Base-by-base conservation (phyloP, 768 basidiomycete species). In the Russula vinacea region DNA sequence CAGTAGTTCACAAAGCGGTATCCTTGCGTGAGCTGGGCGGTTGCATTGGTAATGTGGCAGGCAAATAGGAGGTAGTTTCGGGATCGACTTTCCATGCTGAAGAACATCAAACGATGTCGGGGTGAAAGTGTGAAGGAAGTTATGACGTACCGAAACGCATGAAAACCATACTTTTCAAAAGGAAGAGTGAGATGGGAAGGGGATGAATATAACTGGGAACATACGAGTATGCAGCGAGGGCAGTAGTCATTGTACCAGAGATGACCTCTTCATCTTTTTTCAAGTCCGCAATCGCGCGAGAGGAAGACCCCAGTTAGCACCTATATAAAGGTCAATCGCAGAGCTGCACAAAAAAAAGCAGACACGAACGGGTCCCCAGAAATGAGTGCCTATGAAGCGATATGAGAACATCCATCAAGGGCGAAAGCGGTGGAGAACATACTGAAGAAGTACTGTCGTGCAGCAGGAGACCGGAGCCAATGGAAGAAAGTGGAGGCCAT, bases 231-330 rank as follows among this genome's bases (percentile, higher is more conserved):
- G 80, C 82, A 10, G 86, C 83, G 47, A 99, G 83, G 26, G 96
- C 91, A 51, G 91, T 85, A 2, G 94, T 95, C 96, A 99, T 99
- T 39, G 94, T 84, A 17, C 95, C 96, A 56, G 95, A 98, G 70
- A 99, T 99, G 73, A 93, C 82, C 70, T 97, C 92, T 75, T 97
- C 94, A 84, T 98, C 94, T 73, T 94, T 97, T 67, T 78, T 80
- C 72, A 98, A 78, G 78, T 99, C 96, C 7, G 94, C 72, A 50
- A 99, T 79, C 49, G 96, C 96, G 96, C 96, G 44, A 98, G 77
- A 63, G 96, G 96, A 19, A 99, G 84, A 71, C 96, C 96, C 92
- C 96, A 99, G 80, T 99, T 99, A 66, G 96, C 96, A 94, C 88
- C 95, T 96, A 71, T 44, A 45, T 94, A 29, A 32, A 32, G 45